These are phyloP conservation scores for Ophiostoma perfectum DNA, from an alignment of 2,329 filamentous ascomycete genomes.

Conservation along the genomic window DNA sequence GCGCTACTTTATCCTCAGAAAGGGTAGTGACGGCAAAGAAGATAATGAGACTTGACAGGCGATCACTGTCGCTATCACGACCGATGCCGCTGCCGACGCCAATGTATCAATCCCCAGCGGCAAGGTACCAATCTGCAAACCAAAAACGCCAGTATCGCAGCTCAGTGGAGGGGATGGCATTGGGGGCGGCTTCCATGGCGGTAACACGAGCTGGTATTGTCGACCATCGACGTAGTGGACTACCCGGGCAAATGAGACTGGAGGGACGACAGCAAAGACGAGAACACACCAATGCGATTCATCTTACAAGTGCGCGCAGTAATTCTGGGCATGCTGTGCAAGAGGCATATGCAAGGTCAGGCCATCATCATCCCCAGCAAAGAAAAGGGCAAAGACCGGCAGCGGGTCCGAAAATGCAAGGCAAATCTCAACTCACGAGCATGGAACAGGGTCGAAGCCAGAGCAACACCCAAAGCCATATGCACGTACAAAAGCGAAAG, in stretches of 20 bases:
- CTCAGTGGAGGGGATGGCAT: conserved; percentile 26
- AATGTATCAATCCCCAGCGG: background rate
- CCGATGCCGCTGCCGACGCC: background rate
- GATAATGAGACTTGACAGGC: conserved; percentile 18
- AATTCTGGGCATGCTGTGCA: background rate
- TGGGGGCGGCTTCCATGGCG: conserved; percentile 29
- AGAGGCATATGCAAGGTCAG: background rate
- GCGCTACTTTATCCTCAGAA: conserved; percentile 26
- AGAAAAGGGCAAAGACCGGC: background rate
- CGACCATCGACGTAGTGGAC: background rate
- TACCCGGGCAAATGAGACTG: no score
- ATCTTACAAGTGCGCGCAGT: background rate
- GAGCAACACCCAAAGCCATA: background rate
- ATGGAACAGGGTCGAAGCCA: background rate
- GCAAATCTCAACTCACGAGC: background rate
- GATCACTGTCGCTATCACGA: conserved; percentile 16
- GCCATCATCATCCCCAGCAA: background rate
- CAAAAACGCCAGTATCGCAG: background rate
- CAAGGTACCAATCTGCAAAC: background rate
- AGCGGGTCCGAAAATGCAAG: background rate
- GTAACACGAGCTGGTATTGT: conserved; percentile 23
- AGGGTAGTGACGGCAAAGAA: conserved; percentile 24
- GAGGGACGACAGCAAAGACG: background rate
- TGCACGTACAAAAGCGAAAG: background rate
- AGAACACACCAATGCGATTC: background rate